Conservation (phyloP, 73 alveolate species). For the Paramecium tetraurelia region DNA sequence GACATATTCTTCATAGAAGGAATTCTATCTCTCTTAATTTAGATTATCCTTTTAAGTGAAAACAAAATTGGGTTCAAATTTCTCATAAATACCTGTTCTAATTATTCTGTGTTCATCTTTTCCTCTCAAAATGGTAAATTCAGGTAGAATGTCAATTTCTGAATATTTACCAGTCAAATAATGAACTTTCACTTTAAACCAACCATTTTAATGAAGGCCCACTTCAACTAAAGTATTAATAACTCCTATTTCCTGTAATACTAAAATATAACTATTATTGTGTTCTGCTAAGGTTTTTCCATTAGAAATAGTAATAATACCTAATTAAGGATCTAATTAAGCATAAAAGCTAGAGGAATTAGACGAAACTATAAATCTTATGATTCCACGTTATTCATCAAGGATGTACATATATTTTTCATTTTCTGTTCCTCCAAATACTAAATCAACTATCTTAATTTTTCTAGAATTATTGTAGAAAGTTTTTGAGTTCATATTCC, state of each 20-base stretch:
- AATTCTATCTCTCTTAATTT: background rate
- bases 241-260: background rate
- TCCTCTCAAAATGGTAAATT: conserved; percentile 2
- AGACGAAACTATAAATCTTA: background rate
- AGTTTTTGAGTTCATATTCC: background rate
- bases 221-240: background rate
- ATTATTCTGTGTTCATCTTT: conserved; percentile 47
- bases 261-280: background rate
- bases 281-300: background rate
- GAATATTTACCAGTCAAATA: background rate
- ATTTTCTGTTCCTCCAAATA: background rate
- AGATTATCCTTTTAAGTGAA: background rate
- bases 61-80: background rate
- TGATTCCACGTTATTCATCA: background rate
- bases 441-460: background rate
- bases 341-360: background rate
- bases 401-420: background rate
- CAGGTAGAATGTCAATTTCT: background rate
- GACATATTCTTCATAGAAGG: conserved; percentile 16
- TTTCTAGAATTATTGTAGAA: background rate
- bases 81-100: conserved; percentile 29
- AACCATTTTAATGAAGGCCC: background rate
- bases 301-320: background rate
- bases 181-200: conserved; percentile 34
- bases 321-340: background rate